Base-by-base conservation (phyloP, 139 green algal species). In the Chlamydomonas incerta region DNA sequence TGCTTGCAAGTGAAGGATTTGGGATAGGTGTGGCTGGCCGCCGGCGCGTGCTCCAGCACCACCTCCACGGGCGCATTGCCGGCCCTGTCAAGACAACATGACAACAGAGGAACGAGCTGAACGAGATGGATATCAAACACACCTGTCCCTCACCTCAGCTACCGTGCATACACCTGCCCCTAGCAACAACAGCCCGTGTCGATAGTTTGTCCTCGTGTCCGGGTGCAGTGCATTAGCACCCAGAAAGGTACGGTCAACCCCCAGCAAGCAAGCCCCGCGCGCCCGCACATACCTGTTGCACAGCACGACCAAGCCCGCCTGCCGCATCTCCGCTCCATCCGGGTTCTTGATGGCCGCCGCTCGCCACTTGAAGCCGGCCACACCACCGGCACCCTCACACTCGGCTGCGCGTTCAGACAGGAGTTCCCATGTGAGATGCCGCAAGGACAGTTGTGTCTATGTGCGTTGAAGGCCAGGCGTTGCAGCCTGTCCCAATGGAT, bases 281-380 rank as follows among this genome's bases (percentile, higher is more conserved):
- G 58, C 58, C 26, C 63, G 6, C 14, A 17, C 75, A 2, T 26
- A 83, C 76, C 76, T 46, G 76, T 83, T 83, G 46, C 76, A 83
- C 63, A 83, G 26, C 41, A 83, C 76, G 23, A 74, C 62, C 14
- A 83, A 46, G 6, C 66, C 76, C 46, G 76, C 62, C 46, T 83
- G 76, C 3, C 76, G 62, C 76, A 69, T 55, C 37, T 83, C 76
- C 0, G 76, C 76, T 31, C 76, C 76, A n/a, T 83, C 76, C 17
- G 76, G 76, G 76, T 83, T 83, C 76, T 83, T 83, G 10, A 83
- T 74, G 18, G 14, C 41, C 13, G 76, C 76, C 6, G 41, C 0
- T 6, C 60, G 76, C 76, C 76, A 83, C 41, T 65, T 74, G 63
- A 83, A 83, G 63, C 76, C 76, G 15, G 62, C 63, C 15, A 83